Evolutionary conservation across 371 early-diverging fungal species (phyloP).

Genomic region (Mortierella sp.): DNA sequence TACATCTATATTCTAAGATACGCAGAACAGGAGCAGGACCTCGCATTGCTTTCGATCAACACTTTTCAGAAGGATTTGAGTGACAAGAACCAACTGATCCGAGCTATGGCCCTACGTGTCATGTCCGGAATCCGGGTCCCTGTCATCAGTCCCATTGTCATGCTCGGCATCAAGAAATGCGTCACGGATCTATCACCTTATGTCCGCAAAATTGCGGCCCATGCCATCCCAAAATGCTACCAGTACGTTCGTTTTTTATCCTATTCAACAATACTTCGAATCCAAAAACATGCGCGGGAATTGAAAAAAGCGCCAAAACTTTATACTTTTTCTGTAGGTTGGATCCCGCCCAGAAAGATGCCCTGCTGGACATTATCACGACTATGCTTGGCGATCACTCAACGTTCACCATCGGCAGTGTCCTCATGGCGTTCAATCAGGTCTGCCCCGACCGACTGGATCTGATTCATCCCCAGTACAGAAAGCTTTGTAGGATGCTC

Average conservation of each 20-base stretch:
- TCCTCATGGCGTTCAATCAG: conserved; percentile 86
- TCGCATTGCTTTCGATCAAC: conserved; percentile 94
- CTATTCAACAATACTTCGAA: too few relatives aligned
- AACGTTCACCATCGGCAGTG: conserved; percentile 87
- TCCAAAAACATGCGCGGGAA: neutral
- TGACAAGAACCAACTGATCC: conserved; percentile 92
- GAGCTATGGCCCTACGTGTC: conserved; percentile 95
- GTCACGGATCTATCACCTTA: conserved; percentile 89
- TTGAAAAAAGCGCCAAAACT: neutral
- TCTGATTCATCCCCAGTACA: conserved; percentile 89
- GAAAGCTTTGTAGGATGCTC: conserved; percentile 87
- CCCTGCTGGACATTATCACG: conserved; percentile 80
- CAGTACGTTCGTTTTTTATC: conserved; percentile 71
- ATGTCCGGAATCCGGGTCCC: conserved; percentile 95
- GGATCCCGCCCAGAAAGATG: conserved; percentile 81
- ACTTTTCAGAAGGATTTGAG: conserved; percentile 96
- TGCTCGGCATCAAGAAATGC: conserved; percentile 90
- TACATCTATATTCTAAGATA: conserved; percentile 94
- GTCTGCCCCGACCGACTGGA: conserved; percentile 89
- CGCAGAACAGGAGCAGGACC: conserved; percentile 95
- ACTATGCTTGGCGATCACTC: conserved; percentile 86
- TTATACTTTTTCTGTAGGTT: conserved; percentile 59
- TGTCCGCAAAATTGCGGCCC: conserved; percentile 94
- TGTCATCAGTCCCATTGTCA: conserved; percentile 89
- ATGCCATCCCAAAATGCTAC: conserved; percentile 89